Conservation (phyloP, 768 basidiomycete genomes). For the Brasilioporus rufonigricans region DNA sequence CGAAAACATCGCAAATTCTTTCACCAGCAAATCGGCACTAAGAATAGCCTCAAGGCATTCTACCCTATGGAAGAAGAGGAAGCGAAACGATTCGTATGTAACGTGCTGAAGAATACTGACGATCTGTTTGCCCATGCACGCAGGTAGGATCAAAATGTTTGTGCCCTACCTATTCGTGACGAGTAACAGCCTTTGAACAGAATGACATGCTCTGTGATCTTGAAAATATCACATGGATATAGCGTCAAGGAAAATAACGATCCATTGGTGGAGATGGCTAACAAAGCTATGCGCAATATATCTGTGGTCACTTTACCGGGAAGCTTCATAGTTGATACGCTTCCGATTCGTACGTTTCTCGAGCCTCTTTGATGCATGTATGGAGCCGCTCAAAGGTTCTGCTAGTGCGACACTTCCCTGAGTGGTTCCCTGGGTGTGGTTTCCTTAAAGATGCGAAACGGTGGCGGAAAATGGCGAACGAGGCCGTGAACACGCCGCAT, state of each 20-base stretch:
- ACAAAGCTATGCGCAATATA: conserved; percentile 21
- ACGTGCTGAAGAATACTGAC: conserved; percentile 1
- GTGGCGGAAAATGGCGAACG: neutral
- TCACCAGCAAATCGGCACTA: too few species aligned
- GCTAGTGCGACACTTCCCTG: conserved; percentile 14
- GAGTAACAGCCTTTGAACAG: neutral
- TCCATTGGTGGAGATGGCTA: conserved; percentile 30
- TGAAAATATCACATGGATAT: too few species aligned
- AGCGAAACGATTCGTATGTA: conserved; percentile 1
- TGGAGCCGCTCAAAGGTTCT: neutral
- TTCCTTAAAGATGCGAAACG: conserved; percentile 9
- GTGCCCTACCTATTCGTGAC: neutral
- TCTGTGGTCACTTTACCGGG: conserved; percentile 1
- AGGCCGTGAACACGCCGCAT: conserved; percentile 5
- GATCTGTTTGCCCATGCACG: conserved; percentile 4
- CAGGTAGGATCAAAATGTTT: neutral
- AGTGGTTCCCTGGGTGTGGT: conserved; percentile 19
- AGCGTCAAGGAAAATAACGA: conserved; percentile 30
- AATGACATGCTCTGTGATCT: conserved; percentile 20
- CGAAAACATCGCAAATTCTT: too few species aligned
- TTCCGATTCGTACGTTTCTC: conserved; percentile 10
- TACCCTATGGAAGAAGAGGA: conserved; percentile 4
- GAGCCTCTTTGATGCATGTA: neutral
- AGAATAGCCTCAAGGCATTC: neutral
- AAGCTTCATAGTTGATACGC: conserved; percentile 4